These are phyloP conservation scores for Malus hybrid DNA, from an alignment of 331 rosid species.

Conservation along the genomic window DNA sequence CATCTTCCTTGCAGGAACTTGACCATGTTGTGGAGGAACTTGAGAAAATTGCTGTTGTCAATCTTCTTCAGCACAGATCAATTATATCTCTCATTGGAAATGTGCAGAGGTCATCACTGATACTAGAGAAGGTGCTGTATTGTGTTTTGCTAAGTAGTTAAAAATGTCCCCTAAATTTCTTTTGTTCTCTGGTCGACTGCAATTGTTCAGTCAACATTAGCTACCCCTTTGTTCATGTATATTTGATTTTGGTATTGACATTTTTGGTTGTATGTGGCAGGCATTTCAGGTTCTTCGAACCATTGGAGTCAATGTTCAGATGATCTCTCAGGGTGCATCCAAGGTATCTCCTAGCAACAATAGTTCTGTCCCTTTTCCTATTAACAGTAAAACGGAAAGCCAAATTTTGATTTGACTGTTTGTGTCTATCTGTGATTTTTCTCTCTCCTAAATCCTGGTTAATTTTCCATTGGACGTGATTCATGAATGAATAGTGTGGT, in stretches of 20 bases:
- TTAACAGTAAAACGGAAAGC: not conserved
- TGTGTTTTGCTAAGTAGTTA: constrained; percentile 4
- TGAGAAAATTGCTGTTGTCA: constrained; percentile 85
- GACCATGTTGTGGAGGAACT: constrained; percentile 90
- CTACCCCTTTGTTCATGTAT: not conserved
- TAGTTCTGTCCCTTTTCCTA: not conserved
- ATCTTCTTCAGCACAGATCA: constrained; percentile 84
- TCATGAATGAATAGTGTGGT: not conserved
- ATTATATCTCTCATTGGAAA: constrained; percentile 96
- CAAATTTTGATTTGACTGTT: not conserved
- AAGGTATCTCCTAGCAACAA: constrained; percentile 47
- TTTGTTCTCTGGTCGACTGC: constrained; percentile 4
- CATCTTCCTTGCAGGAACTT: constrained; percentile 64
- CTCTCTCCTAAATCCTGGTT: not conserved
- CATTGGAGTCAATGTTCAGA: constrained; percentile 85
- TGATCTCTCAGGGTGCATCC: constrained; percentile 98
- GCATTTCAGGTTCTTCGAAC: constrained; percentile 74
- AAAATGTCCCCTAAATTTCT: not conserved
- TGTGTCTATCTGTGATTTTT: not conserved
- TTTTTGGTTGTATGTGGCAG: constrained; percentile 28
- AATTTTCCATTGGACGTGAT: not conserved
- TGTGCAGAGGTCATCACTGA: constrained; percentile 85
- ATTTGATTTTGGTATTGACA: not conserved
- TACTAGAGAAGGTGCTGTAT: constrained; percentile 74
- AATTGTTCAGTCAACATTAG: not conserved